Base-by-base conservation (phyloP, 106 monocot genomes). In the Dioscorea zingiberensis region DNA sequence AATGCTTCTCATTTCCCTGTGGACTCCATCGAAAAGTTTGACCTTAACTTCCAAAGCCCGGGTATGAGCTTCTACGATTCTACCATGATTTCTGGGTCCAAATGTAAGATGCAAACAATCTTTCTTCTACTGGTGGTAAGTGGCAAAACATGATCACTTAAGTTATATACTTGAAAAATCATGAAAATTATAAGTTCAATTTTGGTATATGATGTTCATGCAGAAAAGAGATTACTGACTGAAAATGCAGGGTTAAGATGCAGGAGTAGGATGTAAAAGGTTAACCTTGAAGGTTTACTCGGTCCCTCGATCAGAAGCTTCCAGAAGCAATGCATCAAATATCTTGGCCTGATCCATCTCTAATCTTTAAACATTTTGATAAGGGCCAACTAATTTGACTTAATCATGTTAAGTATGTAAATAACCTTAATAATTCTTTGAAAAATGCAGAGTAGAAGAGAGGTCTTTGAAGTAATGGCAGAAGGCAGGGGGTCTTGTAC, bases 91-190 rank as follows among this genome's bases (percentile, higher is more conserved):
- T 75, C 28, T 98, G n/a, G 98, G 98, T 76, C 89, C 24, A 75
- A 65, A 21, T 87, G 86, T 56, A 82, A 93, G 72, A 93, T n/a
- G 92, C 80, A 86, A 67, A 54, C 92, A 98, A 55, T 93, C 98
- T 13, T 98, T 98, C 81, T 98, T 93, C 74, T 98, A 98, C 75
- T n/a, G n/a, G n/a, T 98, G 92, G 97, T 95, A 75, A 59, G n/a
- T n/a, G n/a, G n/a, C n/a, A n/a, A n/a, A n/a, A n/a, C n/a, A n/a
- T n/a, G n/a, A n/a, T n/a, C n/a, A 58, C n/a, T n/a, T 58, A 46
- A 3, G 5, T 4, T 18, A 28, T 59, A 30, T 45, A 29, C 4
- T 58, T 49, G 22, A n/a, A n/a, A n/a, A n/a, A n/a, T n/a, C n/a
- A n/a, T n/a, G n/a, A n/a, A n/a, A n/a, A n/a, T n/a, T n/a, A n/a